These are phyloP conservation scores for Clarireedia monteithiana DNA, from an alignment of 2,329 filamentous ascomycete genomes.

Conservation along the genomic window DNA sequence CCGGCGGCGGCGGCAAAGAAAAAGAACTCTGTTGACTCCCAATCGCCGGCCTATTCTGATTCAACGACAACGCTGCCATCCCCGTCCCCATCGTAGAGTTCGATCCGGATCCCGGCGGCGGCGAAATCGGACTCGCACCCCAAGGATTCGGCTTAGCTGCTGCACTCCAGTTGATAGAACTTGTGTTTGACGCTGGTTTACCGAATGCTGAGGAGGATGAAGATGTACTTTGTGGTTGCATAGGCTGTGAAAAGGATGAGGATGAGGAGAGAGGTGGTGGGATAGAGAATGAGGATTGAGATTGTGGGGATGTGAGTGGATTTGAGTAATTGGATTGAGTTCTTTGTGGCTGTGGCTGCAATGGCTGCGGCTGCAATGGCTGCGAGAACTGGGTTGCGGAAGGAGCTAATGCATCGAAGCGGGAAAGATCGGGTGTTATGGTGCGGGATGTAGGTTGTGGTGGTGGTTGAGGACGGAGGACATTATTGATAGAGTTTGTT, in stretches of 20 bases:
- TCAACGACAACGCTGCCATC: background rate
- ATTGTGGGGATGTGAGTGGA: background rate
- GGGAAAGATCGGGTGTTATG: constrained; percentile 50
- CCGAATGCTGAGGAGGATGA: constrained; percentile 12
- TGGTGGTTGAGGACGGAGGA: constrained; percentile 30
- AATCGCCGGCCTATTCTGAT: background rate
- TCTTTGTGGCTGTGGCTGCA: constrained; percentile 33
- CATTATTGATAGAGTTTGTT: constrained; percentile 10
- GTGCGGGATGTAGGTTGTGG: constrained; percentile 40
- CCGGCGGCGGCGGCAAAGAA: constrained; percentile 25
- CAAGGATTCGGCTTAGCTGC: constrained; percentile 40
- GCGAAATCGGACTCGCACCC: constrained; percentile 31
- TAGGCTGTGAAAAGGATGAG: constrained; percentile 6
- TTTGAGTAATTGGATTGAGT: constrained; percentile 5
- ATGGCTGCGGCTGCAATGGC: constrained; percentile 40
- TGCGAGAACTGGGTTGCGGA: constrained; percentile 56
- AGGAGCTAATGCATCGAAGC: constrained; percentile 48
- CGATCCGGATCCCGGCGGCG: background rate
- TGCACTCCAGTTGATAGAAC: constrained; percentile 43
- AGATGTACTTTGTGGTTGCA: constrained; percentile 11
- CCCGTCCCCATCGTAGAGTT: background rate
- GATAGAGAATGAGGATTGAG: constrained; percentile 25
- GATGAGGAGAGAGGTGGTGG: constrained; percentile 32
- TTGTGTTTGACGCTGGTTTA: constrained; percentile 16
- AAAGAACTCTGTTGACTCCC: constrained; percentile 19